These are phyloP conservation scores for Endogone sp. DNA, from an alignment of 192 early-diverging fungal genomes.

Conservation along the genomic window DNA sequence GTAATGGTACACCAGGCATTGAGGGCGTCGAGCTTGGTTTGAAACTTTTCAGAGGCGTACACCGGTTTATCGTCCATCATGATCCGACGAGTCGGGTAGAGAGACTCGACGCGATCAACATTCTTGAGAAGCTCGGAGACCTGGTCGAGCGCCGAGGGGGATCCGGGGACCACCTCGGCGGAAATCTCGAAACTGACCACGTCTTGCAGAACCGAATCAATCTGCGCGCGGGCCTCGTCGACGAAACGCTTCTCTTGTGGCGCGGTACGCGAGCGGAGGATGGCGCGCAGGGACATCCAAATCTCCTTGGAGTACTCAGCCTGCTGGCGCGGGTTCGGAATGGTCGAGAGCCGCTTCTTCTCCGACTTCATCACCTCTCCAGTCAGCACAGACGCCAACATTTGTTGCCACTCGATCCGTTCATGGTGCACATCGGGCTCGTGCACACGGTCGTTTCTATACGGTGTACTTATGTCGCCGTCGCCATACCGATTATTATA, in stretches of 20 bases:
- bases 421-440: slow-evolving; percentile 51
- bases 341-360: slow-evolving; percentile 60
- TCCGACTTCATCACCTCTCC: slow-evolving; percentile 85
- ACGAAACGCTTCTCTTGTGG: slow-evolving; percentile 65
- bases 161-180: slow-evolving; percentile 22
- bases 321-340: slow-evolving; percentile 40
- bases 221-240: slow-evolving; percentile 58
- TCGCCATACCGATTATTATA: too few species aligned
- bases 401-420: slow-evolving; percentile 81
- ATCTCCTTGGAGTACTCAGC: slow-evolving; percentile 18
- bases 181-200: slow-evolving; percentile 61
- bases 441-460: not conserved
- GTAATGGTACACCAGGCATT: slow-evolving; percentile 74
- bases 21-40: slow-evolving; percentile 66
- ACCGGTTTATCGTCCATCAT: slow-evolving; percentile 59
- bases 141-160: slow-evolving; percentile 46
- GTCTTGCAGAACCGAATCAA: slow-evolving; percentile 49
- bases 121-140: slow-evolving; percentile 66
- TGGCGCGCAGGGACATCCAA: slow-evolving; percentile 74
- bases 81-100: slow-evolving; percentile 68
- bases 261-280: slow-evolving; percentile 53
- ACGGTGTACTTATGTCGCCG: not conserved
- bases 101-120: slow-evolving; percentile 72
- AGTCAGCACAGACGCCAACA: slow-evolving; percentile 75
- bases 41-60: slow-evolving; percentile 66